Conservation (phyloP, 2,329 filamentous ascomycete genomes). For the Fusarium sp. region DNA sequence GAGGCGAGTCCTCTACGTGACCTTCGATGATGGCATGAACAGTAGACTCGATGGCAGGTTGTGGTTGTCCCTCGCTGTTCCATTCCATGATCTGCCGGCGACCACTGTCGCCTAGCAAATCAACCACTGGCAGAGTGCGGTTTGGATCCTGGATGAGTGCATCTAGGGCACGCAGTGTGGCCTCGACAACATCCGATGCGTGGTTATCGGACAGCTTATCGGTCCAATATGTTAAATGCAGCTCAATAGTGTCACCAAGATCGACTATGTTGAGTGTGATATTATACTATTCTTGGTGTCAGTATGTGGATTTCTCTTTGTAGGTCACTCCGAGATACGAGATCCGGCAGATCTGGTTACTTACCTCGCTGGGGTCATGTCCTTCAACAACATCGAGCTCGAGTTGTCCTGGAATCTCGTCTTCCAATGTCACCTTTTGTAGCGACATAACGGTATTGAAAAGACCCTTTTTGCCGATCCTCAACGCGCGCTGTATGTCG, state of each 20-base stretch:
- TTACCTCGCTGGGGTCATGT: conserved; percentile 9
- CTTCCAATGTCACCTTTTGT: neutral
- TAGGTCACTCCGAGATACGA: neutral
- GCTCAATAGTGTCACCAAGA: neutral
- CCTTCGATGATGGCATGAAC: neutral
- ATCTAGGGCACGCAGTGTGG: neutral
- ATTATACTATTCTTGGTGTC: conserved; percentile 6
- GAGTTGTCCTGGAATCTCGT: neutral
- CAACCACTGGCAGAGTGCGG: neutral
- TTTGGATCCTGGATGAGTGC: neutral
- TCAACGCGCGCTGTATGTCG: neutral
- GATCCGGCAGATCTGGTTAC: neutral
- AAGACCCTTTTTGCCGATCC: neutral
- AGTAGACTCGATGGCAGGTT: neutral
- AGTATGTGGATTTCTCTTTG: neutral
- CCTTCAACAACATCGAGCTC: conserved; percentile 4
- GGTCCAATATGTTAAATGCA: conserved; percentile 3
- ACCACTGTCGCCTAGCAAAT: neutral
- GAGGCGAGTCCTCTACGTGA: neutral
- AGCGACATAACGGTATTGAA: conserved; percentile 3
- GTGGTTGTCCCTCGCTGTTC: neutral
- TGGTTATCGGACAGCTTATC: conserved; percentile 1
- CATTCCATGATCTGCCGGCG: conserved; percentile 1
- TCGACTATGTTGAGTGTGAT: conserved; percentile 4
- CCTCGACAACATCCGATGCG: conserved; percentile 8